Percentiles rank a stretch among this genome's conserved stretches.
Conservation (phyloP, 805 yeast species). For the Metschnikowia henanensis region DNA sequence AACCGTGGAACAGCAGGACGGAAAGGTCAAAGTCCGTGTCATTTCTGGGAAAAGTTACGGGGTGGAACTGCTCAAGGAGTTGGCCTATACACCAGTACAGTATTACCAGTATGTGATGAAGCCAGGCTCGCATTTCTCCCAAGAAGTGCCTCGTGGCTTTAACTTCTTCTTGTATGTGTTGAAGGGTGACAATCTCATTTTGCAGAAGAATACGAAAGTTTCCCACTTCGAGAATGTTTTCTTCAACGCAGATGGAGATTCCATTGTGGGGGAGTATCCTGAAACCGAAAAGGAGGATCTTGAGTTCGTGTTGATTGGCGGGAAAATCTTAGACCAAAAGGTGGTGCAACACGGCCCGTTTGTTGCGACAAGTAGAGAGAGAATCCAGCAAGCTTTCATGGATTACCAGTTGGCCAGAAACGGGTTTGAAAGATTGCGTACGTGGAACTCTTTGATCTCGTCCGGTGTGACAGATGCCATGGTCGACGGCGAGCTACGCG, state of each 20-base stretch:
- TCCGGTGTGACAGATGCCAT: slow-evolving; percentile 43
- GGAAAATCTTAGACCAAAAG: slow-evolving; percentile 69
- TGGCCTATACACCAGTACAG: slow-evolving; percentile 81
- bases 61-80: slow-evolving; percentile 66
- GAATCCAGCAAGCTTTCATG: slow-evolving; percentile 65
- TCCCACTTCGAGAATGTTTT: slow-evolving; percentile 53
- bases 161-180: slow-evolving; percentile 71
- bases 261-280: slow-evolving; percentile 47
- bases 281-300: slow-evolving; percentile 43
- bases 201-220: slow-evolving; percentile 37
- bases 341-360: slow-evolving; percentile 91
- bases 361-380: slow-evolving; percentile 69
- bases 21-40: slow-evolving; percentile 62
- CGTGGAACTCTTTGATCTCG: slow-evolving; percentile 54
- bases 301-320: slow-evolving; percentile 75
- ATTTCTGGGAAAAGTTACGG: slow-evolving; percentile 80
- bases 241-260: slow-evolving; percentile 69
- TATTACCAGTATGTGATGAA: slow-evolving; percentile 62
- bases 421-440: slow-evolving; percentile 67
- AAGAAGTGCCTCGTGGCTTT: slow-evolving; percentile 57
- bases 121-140: slow-evolving; percentile 65
- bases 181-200: slow-evolving; percentile 52
- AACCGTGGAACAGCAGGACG: slow-evolving; percentile 59
- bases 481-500: slow-evolving; percentile 40
- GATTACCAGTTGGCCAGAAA: slow-evolving; percentile 69